These are phyloP conservation scores for Podila verticillata DNA, from an alignment of 192 early-diverging fungal species.

Conservation along the genomic window DNA sequence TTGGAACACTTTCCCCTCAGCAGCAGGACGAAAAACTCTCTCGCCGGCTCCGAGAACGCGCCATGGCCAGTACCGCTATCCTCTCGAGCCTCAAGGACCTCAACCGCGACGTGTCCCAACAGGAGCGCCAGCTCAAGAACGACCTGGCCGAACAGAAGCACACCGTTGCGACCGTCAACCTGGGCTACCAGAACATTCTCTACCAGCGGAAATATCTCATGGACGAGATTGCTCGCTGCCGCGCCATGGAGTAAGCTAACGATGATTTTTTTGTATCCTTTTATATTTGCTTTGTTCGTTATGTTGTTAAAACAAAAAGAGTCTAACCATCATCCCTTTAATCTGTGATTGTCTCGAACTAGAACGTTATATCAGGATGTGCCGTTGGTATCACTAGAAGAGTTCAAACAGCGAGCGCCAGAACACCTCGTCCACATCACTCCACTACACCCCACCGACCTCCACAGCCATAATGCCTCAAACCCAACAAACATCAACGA, in stretches of 20 bases:
- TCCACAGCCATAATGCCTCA: neutral
- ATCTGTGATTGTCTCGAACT: neutral
- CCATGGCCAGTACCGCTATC: neutral
- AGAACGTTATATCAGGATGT: slow-evolving; percentile 49
- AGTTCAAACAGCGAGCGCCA: slow-evolving; percentile 30
- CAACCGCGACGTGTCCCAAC: slow-evolving; percentile 30
- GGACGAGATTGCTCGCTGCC: slow-evolving; percentile 46
- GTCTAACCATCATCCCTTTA: neutral
- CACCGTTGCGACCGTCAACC: slow-evolving; percentile 28
- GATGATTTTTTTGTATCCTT: neutral
- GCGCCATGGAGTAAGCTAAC: slow-evolving; percentile 38
- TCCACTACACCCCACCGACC: neutral
- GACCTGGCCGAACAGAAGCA: slow-evolving; percentile 40
- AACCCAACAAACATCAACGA: neutral
- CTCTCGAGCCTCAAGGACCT: slow-evolving; percentile 25
- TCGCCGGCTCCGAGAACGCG: neutral
- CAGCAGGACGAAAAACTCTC: neutral
- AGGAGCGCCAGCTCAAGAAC: slow-evolving; percentile 34
- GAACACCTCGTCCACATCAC: slow-evolving; percentile 6
- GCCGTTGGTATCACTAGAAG: slow-evolving; percentile 37
- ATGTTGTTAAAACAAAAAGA: neutral
- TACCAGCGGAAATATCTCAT: slow-evolving; percentile 50
- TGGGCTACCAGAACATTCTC: slow-evolving; percentile 40
- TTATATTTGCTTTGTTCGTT: too few relatives aligned
- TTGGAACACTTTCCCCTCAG: neutral